Evolutionary conservation across 345 rosid genomes (phyloP).

Genomic region (Syzygium jambos): DNA sequence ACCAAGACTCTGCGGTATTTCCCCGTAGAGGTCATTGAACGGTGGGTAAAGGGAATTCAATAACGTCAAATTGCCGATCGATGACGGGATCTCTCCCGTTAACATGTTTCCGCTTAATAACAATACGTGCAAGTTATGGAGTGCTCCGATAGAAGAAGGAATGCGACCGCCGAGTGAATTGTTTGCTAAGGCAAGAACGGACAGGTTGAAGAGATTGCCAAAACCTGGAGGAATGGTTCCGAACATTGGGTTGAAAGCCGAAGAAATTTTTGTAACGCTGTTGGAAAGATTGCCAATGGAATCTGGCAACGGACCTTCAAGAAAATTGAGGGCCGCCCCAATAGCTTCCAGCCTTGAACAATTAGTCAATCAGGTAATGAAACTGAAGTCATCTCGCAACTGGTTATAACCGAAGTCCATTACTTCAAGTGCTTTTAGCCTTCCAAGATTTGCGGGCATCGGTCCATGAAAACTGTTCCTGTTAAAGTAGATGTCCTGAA

Average conservation of each 20-base stretch:
- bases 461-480: no score
- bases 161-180: not conserved
- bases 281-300: no score
- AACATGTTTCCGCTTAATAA: not conserved
- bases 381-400: no score
- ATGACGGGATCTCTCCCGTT: not conserved
- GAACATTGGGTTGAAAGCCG: no score
- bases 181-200: not conserved
- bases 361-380: no score
- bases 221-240: no score
- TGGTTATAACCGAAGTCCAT: rapidly evolving
- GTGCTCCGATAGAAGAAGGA: not conserved
- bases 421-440: no score
- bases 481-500: rapidly evolving
- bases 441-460: no score
- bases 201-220: not conserved
- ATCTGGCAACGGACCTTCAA: no score
- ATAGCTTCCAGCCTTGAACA: no score
- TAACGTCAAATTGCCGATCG: not conserved
- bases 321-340: rapidly evolving
- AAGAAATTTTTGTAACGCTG: no score
- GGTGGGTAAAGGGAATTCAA: not conserved
- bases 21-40: conserved; percentile 1
- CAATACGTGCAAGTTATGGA: not conserved
- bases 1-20: conserved; percentile 10